Conservation (phyloP, 2,329 filamentous ascomycete genomes). For the Scleromitrula shiraiana region DNA sequence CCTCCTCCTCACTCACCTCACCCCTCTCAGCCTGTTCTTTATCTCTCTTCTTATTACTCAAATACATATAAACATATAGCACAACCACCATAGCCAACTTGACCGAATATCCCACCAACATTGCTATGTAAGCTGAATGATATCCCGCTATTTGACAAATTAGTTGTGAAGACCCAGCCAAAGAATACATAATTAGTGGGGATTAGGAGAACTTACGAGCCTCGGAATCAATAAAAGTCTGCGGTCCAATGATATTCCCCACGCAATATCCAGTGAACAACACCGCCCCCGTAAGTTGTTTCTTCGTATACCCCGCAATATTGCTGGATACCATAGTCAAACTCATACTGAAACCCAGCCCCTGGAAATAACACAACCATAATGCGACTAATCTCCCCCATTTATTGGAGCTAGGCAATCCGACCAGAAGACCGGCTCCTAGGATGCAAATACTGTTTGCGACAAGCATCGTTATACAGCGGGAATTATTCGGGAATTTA, state of each 20-base stretch:
- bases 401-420: slow-evolving; percentile 41
- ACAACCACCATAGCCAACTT: slow-evolving; percentile 43
- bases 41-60: slow-evolving; percentile 46
- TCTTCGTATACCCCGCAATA: slow-evolving; percentile 47
- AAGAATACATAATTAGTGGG: neutral
- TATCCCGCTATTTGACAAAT: slow-evolving; percentile 25
- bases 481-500: slow-evolving; percentile 40
- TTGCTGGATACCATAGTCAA: slow-evolving; percentile 46
- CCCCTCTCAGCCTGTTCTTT: neutral
- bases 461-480: slow-evolving; percentile 47
- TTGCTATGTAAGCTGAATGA: slow-evolving; percentile 31
- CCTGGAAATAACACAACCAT: slow-evolving; percentile 49
- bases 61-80: slow-evolving; percentile 48
- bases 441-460: slow-evolving; percentile 48
- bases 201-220: slow-evolving; percentile 18
- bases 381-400: slow-evolving; percentile 50
- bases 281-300: slow-evolving; percentile 42
- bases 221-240: slow-evolving; percentile 25
- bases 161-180: neutral
- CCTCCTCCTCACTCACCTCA: slow-evolving; percentile 32
- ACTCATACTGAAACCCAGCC: slow-evolving; percentile 44
- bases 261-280: slow-evolving; percentile 47
- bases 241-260: slow-evolving; percentile 44
- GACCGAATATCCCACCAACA: slow-evolving; percentile 47
- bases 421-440: slow-evolving; percentile 44